Base-by-base conservation (phyloP, 1,139 yeast species). In the Sugiyamaella japonica region DNA sequence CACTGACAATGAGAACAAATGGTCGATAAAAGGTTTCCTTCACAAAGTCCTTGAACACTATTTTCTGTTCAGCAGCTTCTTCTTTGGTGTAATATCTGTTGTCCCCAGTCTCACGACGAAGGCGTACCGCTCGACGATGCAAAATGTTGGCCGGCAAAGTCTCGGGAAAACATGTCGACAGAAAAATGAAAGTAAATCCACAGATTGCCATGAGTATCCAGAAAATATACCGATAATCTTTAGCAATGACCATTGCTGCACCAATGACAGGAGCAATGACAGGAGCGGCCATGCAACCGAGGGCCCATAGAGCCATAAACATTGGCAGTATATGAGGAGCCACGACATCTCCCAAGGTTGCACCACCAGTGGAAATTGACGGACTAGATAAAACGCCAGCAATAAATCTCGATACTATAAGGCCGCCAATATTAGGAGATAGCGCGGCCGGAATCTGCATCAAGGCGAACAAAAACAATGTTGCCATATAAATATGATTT, bases 321-420 rank as follows among this genome's bases (percentile, higher is more conserved):
- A 65, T 36, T 1, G 59, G 55, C 17, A 60, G 36, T 8, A 59
- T 43, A n/a, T 53, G 55, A 1, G 62, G 65, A 39, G 58, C 28
- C 23, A 63, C 55, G 28, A 69, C 57, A 70, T 90, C 97, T 56
- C 86, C 78, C 58, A 89, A 80, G 2, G 95, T 83, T 56, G 96
- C 97, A 56, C 91, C 95, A 10, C 93, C 96, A 61, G 88, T 83
- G 3, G 95, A 84, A 66, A 90, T 76, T 0, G 95, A 90, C 4
- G 97, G 97, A 3, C 93, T 83, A 0, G 95, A 88, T 56, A 86
- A 77, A 32, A 86, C 76, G 2, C 97, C 97, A 38, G 90, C 80
- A 62, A 90, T 81, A 68, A 89, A 87, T 62, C 97, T 76, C 52
- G 88, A 73, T 1, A 89, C 85, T 48, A 88, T 73, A 25, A 74